Evolutionary conservation across 1,284 basidiomycete species (phyloP).

Genomic region (Phlebopus sp.): DNA sequence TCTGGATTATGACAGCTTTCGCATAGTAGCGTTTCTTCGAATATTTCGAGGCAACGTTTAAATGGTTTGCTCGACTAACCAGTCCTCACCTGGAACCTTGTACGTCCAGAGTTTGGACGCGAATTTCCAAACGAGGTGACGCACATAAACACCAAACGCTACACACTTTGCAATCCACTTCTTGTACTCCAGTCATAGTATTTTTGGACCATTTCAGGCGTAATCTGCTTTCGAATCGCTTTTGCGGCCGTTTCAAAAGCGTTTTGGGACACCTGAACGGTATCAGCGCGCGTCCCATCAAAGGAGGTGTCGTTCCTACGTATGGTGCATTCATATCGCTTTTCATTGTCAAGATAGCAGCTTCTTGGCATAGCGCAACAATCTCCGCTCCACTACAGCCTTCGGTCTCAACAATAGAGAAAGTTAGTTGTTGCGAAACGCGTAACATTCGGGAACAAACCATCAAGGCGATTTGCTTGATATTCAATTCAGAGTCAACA

Average conservation of each 20-base stretch:
- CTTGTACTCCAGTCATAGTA: conserved; percentile 64
- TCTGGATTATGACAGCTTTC: too few species aligned
- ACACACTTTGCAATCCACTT: conserved; percentile 31
- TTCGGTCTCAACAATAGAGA: conserved; percentile 60
- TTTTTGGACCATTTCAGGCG: conserved; percentile 70
- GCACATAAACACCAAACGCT: neutral
- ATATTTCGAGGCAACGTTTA: too few species aligned
- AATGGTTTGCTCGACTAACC: too few species aligned
- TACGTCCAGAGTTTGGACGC: too few species aligned
- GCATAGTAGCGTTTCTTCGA: too few species aligned
- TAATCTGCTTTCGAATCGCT: conserved; percentile 80
- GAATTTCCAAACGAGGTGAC: neutral
- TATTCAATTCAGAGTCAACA: conserved; percentile 66
- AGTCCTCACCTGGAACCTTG: too few species aligned
- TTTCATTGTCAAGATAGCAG: conserved; percentile 85
- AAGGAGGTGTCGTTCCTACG: conserved; percentile 44
- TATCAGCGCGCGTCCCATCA: neutral
- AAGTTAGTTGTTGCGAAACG: neutral
- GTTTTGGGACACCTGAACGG: conserved; percentile 62
- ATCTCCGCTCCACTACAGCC: conserved; percentile 98
- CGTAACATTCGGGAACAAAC: conserved; percentile 38
- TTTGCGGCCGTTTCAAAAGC: conserved; percentile 80
- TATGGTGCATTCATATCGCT: conserved; percentile 73
- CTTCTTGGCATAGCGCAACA: conserved; percentile 91
- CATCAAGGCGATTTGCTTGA: conserved; percentile 69